A percentile compares a stretch with the other conserved stretches of the same genome.
Conservation (phyloP, 2,329 filamentous ascomycete species). For the Monosporascus sp. region DNA sequence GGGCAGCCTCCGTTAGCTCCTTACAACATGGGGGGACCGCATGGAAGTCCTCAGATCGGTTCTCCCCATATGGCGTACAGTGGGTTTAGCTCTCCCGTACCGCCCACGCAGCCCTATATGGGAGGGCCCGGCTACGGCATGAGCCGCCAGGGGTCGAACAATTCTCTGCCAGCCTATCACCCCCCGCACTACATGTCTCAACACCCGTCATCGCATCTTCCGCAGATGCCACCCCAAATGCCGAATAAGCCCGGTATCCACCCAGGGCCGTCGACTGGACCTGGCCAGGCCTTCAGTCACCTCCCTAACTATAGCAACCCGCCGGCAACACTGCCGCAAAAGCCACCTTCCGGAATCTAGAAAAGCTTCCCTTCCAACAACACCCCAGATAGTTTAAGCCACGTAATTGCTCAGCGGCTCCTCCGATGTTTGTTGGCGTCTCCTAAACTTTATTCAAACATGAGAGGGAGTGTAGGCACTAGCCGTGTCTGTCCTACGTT, state of each 20-base stretch:
- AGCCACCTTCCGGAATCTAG: constrained; percentile 48
- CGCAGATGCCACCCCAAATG: constrained; percentile 36
- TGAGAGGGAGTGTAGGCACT: background rate
- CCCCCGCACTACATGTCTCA: constrained; percentile 32
- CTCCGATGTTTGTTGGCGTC: background rate
- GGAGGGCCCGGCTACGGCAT: constrained; percentile 44
- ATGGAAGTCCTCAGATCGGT: constrained; percentile 49
- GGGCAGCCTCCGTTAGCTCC: constrained; percentile 43
- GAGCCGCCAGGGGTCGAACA: constrained; percentile 52
- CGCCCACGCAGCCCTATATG: constrained; percentile 39
- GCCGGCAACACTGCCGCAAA: constrained; percentile 50
- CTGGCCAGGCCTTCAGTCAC: constrained; percentile 43
- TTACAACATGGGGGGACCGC: constrained; percentile 43
- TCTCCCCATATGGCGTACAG: constrained; percentile 46
- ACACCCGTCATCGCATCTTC: constrained; percentile 35
- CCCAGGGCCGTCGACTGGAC: constrained; percentile 30
- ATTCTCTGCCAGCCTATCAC: constrained; percentile 48
- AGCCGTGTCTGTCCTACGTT: background rate
- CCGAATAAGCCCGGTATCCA: constrained; percentile 41
- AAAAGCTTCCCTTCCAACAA: constrained; percentile 16
- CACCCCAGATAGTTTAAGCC: background rate
- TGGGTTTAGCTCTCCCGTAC: constrained; percentile 41
- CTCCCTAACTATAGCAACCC: constrained; percentile 56
- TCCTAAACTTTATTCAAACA: background rate
- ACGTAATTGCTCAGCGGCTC: background rate